A percentile compares a stretch with the other conserved stretches of the same genome.
phyloP scores from a whole-genome alignment of 306 rosid species.

The Medicago lupulina region DNA sequence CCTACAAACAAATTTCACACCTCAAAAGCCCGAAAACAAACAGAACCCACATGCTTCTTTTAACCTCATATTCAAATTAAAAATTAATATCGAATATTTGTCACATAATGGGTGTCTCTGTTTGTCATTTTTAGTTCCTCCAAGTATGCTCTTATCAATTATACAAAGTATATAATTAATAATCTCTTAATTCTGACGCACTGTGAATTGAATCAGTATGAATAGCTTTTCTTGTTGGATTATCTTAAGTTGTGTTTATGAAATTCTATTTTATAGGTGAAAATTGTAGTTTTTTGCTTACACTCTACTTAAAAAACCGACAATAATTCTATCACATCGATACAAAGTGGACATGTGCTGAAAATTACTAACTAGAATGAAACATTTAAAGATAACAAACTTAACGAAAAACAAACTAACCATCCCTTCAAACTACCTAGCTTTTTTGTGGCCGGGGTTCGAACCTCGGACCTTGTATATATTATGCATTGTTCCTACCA shows the following conservation, averaged over 20 bases:
- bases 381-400: too few relatives aligned
- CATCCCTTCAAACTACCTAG: neutral
- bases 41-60: conserved; percentile 63
- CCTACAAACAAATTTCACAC: conserved; percentile 75
- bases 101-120: conserved; percentile 60
- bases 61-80: conserved; percentile 41
- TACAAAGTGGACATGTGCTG: too few relatives aligned
- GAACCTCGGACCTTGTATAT: too few relatives aligned
- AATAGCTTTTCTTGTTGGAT: conserved; percentile 45
- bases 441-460: too few relatives aligned
- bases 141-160: conserved; percentile 40
- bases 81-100: conserved; percentile 49
- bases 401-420: neutral
- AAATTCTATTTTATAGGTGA: conserved; percentile 34
- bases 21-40: conserved; percentile 73
- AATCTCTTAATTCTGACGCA: conserved; percentile 43
- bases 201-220: conserved; percentile 44
- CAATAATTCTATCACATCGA: conserved; percentile 21
- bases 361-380: too few relatives aligned
- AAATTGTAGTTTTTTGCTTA: conserved; percentile 19
- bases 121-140: conserved; percentile 47
- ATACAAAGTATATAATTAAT: neutral
- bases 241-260: conserved; percentile 27
- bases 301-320: conserved; percentile 6
- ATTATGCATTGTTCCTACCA: too few relatives aligned